A percentile compares a stretch with the other conserved stretches of the same genome.
These are phyloP conservation scores for Mollisiaceae sp. DNA, from an alignment of 2,329 filamentous ascomycete genomes.

Conservation along the genomic window DNA sequence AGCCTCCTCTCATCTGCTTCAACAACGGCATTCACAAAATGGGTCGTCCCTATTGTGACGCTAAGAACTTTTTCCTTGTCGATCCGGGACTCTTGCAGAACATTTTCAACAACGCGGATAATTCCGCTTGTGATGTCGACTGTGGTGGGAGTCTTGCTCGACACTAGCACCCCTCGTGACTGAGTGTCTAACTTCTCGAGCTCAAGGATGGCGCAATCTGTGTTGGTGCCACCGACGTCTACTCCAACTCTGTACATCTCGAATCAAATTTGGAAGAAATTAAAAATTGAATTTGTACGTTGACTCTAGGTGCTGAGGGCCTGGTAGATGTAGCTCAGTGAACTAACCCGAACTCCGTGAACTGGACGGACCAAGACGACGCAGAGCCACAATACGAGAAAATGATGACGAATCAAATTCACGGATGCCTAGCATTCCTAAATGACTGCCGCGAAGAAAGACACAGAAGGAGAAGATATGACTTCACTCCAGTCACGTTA, in stretches of 20 bases:
- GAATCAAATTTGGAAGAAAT: not conserved
- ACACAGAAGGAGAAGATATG: not conserved
- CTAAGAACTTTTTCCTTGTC: constrained; percentile 47
- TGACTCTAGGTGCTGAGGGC: not conserved
- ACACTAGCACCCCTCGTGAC: constrained; percentile 50
- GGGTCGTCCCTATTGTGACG: constrained; percentile 48
- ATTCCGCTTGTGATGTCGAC: constrained; percentile 53
- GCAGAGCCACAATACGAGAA: not conserved
- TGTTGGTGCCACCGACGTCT: constrained; percentile 47
- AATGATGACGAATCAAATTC: not conserved
- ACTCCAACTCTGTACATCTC: constrained; percentile 46
- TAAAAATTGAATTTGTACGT: not conserved
- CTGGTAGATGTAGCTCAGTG: not conserved
- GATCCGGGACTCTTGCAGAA: constrained; percentile 45
- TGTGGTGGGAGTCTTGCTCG: constrained; percentile 52
- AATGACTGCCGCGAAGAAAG: not conserved
- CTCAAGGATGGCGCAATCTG: constrained; percentile 53
- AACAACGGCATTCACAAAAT: constrained; percentile 55
- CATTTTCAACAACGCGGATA: constrained; percentile 47
- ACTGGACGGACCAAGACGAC: not conserved
- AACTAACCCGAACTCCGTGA: not conserved
- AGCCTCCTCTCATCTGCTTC: constrained; percentile 50
- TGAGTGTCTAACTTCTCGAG: constrained; percentile 43
- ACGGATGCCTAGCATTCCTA: not conserved
- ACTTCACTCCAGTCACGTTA: not conserved